Conservation (phyloP, 345 rosid species). For the Syzygium jambos region DNA sequence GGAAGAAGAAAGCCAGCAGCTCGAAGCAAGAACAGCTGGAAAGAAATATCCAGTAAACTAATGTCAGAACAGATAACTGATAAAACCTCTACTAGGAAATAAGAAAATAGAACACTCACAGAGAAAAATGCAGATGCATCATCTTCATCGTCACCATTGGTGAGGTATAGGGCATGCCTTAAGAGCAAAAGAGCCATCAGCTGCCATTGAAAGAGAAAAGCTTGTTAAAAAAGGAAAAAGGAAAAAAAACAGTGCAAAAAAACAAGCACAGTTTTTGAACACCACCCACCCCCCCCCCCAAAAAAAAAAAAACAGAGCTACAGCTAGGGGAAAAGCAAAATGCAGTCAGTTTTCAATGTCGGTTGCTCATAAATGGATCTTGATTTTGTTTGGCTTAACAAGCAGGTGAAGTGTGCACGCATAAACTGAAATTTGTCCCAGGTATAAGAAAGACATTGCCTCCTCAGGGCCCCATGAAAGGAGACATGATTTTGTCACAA, state of each 20-base stretch:
- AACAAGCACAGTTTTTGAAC: neutral
- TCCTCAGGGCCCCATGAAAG: neutral
- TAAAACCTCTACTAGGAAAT: neutral
- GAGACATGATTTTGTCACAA: neutral
- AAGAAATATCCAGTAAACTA: neutral
- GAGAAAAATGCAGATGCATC: constrained; percentile 86
- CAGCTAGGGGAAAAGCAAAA: neutral
- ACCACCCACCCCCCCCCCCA: neutral
- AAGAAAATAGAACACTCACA: constrained; percentile 27
- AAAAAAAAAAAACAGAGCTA: neutral
- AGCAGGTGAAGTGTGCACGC: neutral
- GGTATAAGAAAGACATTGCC: neutral
- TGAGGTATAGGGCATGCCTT: constrained; percentile 78
- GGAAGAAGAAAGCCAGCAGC: constrained; percentile 96
- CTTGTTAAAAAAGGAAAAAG: neutral
- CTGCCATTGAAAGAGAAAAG: constrained; percentile 26
- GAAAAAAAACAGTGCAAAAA: neutral
- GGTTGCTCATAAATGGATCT: neutral
- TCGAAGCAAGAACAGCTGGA: constrained; percentile 85
- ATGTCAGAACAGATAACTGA: neutral
- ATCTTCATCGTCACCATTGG: constrained; percentile 62
- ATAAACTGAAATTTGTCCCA: neutral
- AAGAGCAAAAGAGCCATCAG: constrained; percentile 89
- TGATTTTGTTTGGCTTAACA: neutral
- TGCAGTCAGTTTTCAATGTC: neutral